Evolutionary conservation across 352 stramenopile species (phyloP), one percentile per base, ranked within the genome.

Genomic region (Peronosclerospora sorghi): DNA sequence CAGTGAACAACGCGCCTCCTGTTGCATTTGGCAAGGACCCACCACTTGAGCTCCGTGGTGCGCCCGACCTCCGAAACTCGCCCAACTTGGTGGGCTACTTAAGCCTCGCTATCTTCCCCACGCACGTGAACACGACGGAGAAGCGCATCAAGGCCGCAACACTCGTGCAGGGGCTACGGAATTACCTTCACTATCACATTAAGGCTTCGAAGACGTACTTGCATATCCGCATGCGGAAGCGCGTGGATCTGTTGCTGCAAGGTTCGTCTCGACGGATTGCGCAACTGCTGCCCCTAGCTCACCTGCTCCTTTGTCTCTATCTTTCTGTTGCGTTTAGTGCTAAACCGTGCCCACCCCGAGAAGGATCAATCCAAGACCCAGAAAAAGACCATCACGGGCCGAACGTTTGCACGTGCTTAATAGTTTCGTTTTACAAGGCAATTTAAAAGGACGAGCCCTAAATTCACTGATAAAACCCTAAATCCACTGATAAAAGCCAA

Each of bases 111-210:
- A 77, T 97, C 38, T 96, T 96, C 64, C 69, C 83, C 28, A 79
- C 64, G 20, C 90, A 97, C 57, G 81, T 97, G 17, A 70, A 93
- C 42, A 83, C 72, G 42, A 69, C 72, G 8, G 81, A 76, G 45
- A 95, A 95, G 65, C 83, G 86, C 26, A 68, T 83, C 26, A 95
- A 95, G 57, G 77, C 80, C 0, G 78, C 92, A 21, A 90, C 76
- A 24, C 62, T 95, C 10, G 60, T 97, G 24, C 69, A 90, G 40
- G 62, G 81, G 13, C 92, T 97, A 51, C 78, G 88, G 19, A 93
- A 90, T 51, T 97, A 97, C 77, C 59, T 97, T 37, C 86, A 96
- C 61, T 97, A 97, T 74, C 91, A 97, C 67, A 95, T 97, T 62
- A 97, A 96, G 76, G 85, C 86, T 13, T 95, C 87, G 26, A 97